Conservation (phyloP, 2,329 filamentous ascomycete genomes). For the Pestalotiopsis sp. region DNA sequence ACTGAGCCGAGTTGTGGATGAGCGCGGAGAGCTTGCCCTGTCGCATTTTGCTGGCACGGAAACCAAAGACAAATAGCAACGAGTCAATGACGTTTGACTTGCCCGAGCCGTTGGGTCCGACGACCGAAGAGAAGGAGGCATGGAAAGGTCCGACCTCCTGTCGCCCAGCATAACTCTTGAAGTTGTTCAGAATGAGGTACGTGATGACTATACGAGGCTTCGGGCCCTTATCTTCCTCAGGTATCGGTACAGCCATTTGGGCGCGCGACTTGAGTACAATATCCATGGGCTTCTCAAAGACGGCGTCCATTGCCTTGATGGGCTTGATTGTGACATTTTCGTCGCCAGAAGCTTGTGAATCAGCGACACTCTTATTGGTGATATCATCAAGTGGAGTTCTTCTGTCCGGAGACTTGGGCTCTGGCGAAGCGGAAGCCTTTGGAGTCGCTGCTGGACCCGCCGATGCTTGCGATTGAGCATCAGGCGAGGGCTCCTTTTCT, state of each 20-base stretch:
- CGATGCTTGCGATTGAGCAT: slow-evolving; percentile 33
- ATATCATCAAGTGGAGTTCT: slow-evolving; percentile 73
- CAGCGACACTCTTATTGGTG: slow-evolving; percentile 68
- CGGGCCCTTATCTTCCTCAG: slow-evolving; percentile 70
- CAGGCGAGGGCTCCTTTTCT: slow-evolving; percentile 42
- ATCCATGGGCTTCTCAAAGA: slow-evolving; percentile 89
- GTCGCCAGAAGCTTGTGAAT: slow-evolving; percentile 50
- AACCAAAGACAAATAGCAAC: slow-evolving; percentile 97
- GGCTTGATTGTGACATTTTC: slow-evolving; percentile 64
- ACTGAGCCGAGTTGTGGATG: slow-evolving; percentile 93
- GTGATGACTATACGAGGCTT: slow-evolving; percentile 91
- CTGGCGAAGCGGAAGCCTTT: slow-evolving; percentile 58
- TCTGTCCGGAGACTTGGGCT: slow-evolving; percentile 52
- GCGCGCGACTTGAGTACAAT: slow-evolving; percentile 83
- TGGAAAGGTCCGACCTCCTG: slow-evolving; percentile 98
- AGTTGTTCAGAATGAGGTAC: slow-evolving; percentile 89
- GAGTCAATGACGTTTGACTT: slow-evolving; percentile 99
- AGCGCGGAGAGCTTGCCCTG: slow-evolving; percentile 97
- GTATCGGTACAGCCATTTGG: slow-evolving; percentile 65
- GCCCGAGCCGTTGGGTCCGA: slow-evolving; percentile 95
- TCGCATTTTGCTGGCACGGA: slow-evolving; percentile 98
- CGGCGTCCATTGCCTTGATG: slow-evolving; percentile 74
- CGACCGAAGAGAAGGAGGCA: slow-evolving; percentile 94
- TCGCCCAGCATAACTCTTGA: slow-evolving; percentile 96
- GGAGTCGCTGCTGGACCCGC: slow-evolving; percentile 48